phyloP scores from a whole-genome alignment of 257 asterid species.

The Gentiana macrophylla region DNA sequence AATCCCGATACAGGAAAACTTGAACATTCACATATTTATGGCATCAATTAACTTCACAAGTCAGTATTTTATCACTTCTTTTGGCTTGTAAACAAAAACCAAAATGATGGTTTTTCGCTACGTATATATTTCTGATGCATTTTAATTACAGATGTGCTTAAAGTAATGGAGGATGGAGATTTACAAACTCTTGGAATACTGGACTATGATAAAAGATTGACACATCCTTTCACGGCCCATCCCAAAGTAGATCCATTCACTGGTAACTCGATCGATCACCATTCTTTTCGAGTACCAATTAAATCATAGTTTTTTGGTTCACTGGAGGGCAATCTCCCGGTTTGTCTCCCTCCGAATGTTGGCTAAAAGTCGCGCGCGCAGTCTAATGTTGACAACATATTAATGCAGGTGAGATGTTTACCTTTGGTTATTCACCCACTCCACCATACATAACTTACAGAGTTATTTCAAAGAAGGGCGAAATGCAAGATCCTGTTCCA shows the following conservation, averaged over 20 bases:
- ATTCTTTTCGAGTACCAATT: too few relatives aligned
- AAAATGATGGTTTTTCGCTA: too few relatives aligned
- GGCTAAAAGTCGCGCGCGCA: neutral
- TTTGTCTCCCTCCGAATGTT: neutral
- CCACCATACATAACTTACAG: conserved; percentile 84
- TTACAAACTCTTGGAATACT: neutral
- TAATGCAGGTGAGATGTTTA: conserved; percentile 5
- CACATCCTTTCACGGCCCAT: too few relatives aligned
- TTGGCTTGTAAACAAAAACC: too few relatives aligned
- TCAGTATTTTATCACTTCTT: too few relatives aligned
- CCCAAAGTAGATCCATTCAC: conserved; percentile 63
- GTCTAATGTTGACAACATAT: neutral
- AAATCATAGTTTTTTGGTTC: too few relatives aligned
- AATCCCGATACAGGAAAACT: too few relatives aligned
- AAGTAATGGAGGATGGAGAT: conserved; percentile 95
- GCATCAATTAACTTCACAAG: too few relatives aligned
- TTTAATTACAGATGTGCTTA: conserved; percentile 48
- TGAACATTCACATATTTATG: too few relatives aligned
- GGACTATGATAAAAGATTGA: too few relatives aligned
- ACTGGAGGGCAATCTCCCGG: too few relatives aligned
- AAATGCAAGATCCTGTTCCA: conserved; percentile 89
- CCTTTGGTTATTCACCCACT: conserved; percentile 5
- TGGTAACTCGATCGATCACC: conserved; percentile 27
- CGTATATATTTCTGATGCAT: conserved; percentile 5
- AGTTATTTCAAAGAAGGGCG: conserved; percentile 82